Evolutionary conservation across 768 basidiomycete genomes (phyloP), one percentile per base, ranked within the genome.

Genomic region (Mrakia frigida): DNA sequence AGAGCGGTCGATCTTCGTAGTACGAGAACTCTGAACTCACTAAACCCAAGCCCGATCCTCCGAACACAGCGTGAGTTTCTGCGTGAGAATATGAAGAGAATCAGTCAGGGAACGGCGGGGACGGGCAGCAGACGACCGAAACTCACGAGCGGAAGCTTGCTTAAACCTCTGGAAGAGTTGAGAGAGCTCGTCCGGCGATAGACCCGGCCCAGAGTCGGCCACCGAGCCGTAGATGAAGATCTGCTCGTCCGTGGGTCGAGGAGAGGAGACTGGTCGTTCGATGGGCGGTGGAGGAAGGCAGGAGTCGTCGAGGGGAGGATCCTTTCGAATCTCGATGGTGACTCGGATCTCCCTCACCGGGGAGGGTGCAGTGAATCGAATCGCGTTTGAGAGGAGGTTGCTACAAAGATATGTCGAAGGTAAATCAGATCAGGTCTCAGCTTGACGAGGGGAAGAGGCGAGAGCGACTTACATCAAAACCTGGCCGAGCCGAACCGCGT

Each of bases 221-320:
- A 84, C 83, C 23, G 82, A 78, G 2, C 84, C 81, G 67, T 85
- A 86, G 23, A 85, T 79, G 77, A 82, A 85, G 56, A 84, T 78
- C 9, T 77, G 71, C 13, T 73, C 76, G 18, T 77, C 76, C 13
- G 23, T 16, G 10, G 37, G 39, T n/a, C 35, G 25, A 41, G 52
- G 76, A 3, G 52, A 77, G 18, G 33, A 39, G 52, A 37, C 61
- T n/a, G 41, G 71, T n/a, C 33, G 77, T 74, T 61, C 75, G 67
- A 25, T 78, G 6, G 79, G 50, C 3, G 76, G 56, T 10, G 84
- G 84, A 69, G 81, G 80, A 6, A 82, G 71, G 75, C 84, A 84
- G 18, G 78, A 74, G 21, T 73, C 79, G 35, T 80, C 82, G 21
- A 52, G 67, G 4, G 85, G 85, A 3, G 83, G 83, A 7, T 82